Conservation (phyloP, 805 yeast species). For the Scheffersomyces stipitis region DNA sequence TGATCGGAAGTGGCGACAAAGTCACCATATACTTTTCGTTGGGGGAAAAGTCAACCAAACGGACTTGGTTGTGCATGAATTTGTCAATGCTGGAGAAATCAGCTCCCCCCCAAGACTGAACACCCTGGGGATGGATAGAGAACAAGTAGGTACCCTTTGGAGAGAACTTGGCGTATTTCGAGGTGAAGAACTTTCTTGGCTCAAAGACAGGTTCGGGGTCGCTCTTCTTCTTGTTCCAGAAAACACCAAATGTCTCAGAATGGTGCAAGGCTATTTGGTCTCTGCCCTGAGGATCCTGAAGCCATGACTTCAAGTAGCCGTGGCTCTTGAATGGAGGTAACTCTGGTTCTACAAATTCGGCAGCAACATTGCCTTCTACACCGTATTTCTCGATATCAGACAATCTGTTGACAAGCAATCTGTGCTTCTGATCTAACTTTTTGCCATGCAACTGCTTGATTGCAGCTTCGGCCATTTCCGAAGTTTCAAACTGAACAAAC, state of each 20-base stretch:
- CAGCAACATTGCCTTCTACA: slow-evolving; percentile 57
- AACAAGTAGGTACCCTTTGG: slow-evolving; percentile 89
- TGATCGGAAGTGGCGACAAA: slow-evolving; percentile 81
- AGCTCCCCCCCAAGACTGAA: slow-evolving; percentile 94
- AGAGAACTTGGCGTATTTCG: slow-evolving; percentile 84
- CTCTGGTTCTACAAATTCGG: slow-evolving; percentile 68
- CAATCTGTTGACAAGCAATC: slow-evolving; percentile 79
- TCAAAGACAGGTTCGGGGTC: slow-evolving; percentile 76
- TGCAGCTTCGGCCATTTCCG: slow-evolving; percentile 71
- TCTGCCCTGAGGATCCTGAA: slow-evolving; percentile 82
- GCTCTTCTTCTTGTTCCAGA: slow-evolving; percentile 77
- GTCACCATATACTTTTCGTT: slow-evolving; percentile 88
- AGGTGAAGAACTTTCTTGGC: slow-evolving; percentile 83
- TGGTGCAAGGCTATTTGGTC: slow-evolving; percentile 85
- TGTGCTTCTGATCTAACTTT: slow-evolving; percentile 91
- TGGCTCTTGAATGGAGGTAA: slow-evolving; percentile 71
- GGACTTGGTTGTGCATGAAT: slow-evolving; percentile 85
- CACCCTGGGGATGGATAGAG: slow-evolving; percentile 91
- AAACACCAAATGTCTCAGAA: slow-evolving; percentile 77
- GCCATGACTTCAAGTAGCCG: slow-evolving; percentile 87
- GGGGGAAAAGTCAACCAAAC: slow-evolving; percentile 90
- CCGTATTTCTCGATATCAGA: slow-evolving; percentile 81
- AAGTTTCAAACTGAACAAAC: slow-evolving; percentile 76
- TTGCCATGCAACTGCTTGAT: slow-evolving; percentile 80
- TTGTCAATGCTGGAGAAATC: slow-evolving; percentile 70